Evolutionary conservation across 1,139 yeast species (phyloP), one percentile per base, ranked within the genome.

Genomic region (Meyerozyma carpophila): DNA sequence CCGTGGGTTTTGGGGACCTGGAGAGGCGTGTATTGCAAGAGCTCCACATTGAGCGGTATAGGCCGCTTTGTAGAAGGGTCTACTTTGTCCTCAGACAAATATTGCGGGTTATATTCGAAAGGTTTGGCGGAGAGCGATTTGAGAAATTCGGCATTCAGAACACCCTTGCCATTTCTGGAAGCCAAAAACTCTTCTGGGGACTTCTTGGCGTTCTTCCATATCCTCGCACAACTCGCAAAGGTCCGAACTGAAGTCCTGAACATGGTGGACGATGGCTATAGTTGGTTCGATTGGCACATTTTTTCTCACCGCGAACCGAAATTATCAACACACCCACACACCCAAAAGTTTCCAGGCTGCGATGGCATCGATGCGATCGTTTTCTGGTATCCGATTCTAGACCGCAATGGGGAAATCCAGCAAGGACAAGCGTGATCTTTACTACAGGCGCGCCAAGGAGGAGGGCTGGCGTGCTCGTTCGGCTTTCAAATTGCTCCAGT

Each of bases 401-500:
- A 18, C 39, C 24, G 41, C 11, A 24, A 91, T 93, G 98, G 98
- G 98, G 42, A 90, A 91, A 62, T 84, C 94, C 54, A 87, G 95
- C 66, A 93, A 93, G 60, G 98, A 93, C 63, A 93, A 93, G 62
- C 75, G 98, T 60, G 98, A 93, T 64, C 68, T 91, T 47, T 93
- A 93, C 66, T 81, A 80, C 58, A 74, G 97, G 59, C 82, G 88
- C 59, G 98, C 98, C 47, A 93, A 93, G 57, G 98, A 93, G 61
- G 95, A 90, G 62, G 98, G 98, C 8, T 93, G 94, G 87, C 74
- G 98, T 53, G 98, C 98, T 2, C 73, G 98, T 39, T 89, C 97
- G 0, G 98, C 98, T 0, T 93, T 88, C 69, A 93, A 93, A 60
- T 75, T 93, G 14, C 73, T 93, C 8, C 98, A 93, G 61, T 68